These are phyloP conservation scores for Phytophthora pinifolia DNA, from an alignment of 352 stramenopile genomes.

Conservation along the genomic window DNA sequence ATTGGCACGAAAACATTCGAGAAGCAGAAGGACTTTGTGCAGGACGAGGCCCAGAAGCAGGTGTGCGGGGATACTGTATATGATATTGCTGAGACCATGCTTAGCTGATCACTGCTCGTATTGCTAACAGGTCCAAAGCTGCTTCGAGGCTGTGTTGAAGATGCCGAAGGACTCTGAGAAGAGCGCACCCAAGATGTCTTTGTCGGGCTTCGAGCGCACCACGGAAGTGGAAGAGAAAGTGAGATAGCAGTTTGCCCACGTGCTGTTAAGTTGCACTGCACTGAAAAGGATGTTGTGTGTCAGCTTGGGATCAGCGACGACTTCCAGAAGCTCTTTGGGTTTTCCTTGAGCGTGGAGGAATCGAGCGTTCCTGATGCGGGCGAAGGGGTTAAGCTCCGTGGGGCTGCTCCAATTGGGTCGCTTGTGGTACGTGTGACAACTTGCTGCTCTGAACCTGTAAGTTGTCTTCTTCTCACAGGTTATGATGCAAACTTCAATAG, in stretches of 20 bases:
- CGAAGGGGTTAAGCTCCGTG: constrained; percentile 72
- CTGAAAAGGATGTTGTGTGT: constrained; percentile 8
- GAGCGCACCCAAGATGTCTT: constrained; percentile 44
- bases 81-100: background rate
- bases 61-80: constrained; percentile 17
- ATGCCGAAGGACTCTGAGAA: constrained; percentile 42
- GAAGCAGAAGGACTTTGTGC: constrained; percentile 76
- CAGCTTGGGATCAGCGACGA: constrained; percentile 39
- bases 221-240: constrained; percentile 35
- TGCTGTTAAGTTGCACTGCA: background rate
- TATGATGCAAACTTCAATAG: constrained; percentile 22
- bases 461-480: constrained; percentile 3
- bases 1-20: constrained; percentile 82
- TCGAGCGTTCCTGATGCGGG: constrained; percentile 66
- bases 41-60: constrained; percentile 61
- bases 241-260: background rate
- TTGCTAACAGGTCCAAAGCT: constrained; percentile 35
- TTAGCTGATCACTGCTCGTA: background rate
- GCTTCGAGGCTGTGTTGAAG: constrained; percentile 66
- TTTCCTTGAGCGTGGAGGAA: constrained; percentile 63
- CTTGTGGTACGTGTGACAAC: constrained; percentile 47
- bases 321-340: constrained; percentile 65
- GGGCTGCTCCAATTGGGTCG: constrained; percentile 63
- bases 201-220: constrained; percentile 63
- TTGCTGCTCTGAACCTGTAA: no score